phyloP scores from a whole-genome alignment of 1,284 basidiomycete genomes.

The Somion occarium region DNA sequence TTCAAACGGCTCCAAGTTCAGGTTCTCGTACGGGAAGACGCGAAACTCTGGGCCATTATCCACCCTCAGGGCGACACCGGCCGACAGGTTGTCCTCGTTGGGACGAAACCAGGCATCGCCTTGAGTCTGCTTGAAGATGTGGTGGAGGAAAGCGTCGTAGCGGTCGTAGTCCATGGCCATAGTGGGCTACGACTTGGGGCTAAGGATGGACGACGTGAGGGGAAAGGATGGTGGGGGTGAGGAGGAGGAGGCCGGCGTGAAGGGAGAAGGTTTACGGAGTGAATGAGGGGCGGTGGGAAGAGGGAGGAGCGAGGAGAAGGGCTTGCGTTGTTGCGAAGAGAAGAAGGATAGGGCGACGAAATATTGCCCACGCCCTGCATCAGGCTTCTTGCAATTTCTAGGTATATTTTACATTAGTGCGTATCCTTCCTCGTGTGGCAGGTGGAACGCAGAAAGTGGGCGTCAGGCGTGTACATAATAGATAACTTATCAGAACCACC shows the following conservation, averaged over 20 bases:
- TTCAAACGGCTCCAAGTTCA: slow-evolving; percentile 65
- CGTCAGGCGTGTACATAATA: no score
- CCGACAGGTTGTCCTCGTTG: slow-evolving; percentile 43
- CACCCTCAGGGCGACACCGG: slow-evolving; percentile 63
- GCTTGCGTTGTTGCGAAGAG: slow-evolving; percentile 9
- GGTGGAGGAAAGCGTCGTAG: slow-evolving; percentile 46
- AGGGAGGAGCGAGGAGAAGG: slow-evolving; percentile 10
- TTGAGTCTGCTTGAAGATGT: slow-evolving; percentile 56
- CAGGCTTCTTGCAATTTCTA: no score
- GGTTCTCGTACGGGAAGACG: slow-evolving; percentile 71
- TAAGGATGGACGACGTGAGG: slow-evolving; percentile 2
- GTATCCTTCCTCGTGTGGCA: no score
- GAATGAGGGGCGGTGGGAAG: slow-evolving; percentile 1
- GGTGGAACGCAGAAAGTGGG: no score
- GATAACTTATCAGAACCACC: no score
- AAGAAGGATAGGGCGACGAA: neutral
- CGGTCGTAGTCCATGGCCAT: slow-evolving; percentile 40
- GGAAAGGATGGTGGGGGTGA: neutral
- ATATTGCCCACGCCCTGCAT: neutral
- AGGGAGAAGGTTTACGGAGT: slow-evolving; percentile 2
- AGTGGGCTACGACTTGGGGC: slow-evolving; percentile 7
- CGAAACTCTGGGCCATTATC: slow-evolving; percentile 53
- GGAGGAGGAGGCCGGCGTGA: slow-evolving; percentile 5
- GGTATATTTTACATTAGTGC: no score
- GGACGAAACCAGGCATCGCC: slow-evolving; percentile 56